phyloP scores from a whole-genome alignment of 2,329 filamentous ascomycete genomes.

The Plenodomus biglobosus region DNA sequence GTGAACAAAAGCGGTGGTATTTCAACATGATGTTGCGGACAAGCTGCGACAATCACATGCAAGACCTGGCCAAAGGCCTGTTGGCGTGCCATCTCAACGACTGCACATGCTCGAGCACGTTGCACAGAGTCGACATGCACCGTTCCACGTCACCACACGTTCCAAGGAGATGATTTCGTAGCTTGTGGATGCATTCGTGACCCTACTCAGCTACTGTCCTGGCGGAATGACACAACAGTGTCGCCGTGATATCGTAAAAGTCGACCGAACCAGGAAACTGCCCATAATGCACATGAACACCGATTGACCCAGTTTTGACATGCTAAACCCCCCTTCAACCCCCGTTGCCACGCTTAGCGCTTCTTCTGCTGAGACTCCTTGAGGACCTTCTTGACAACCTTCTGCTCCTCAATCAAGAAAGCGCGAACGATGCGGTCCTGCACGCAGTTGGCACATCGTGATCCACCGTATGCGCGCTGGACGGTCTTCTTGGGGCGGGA shows the following conservation, averaged over 20 bases:
- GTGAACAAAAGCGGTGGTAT: too few relatives aligned
- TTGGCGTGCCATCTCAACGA: neutral
- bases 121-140: too few relatives aligned
- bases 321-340: slow-evolving; percentile 33
- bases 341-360: slow-evolving; percentile 42
- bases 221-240: slow-evolving; percentile 37
- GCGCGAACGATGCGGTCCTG: slow-evolving; percentile 97
- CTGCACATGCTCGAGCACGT: neutral
- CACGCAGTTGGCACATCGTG: slow-evolving; percentile 97
- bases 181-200: slow-evolving; percentile 39
- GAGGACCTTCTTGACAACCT: slow-evolving; percentile 99
- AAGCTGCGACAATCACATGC: too few relatives aligned
- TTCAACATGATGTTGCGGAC: too few relatives aligned
- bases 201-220: slow-evolving; percentile 41
- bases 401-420: slow-evolving; percentile 99
- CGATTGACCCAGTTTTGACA: slow-evolving; percentile 44
- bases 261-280: slow-evolving; percentile 43
- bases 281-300: slow-evolving; percentile 48
- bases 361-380: slow-evolving; percentile 92
- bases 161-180: slow-evolving; percentile 9
- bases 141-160: neutral
- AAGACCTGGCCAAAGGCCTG: too few relatives aligned
- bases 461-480: slow-evolving; percentile 94
- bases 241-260: slow-evolving; percentile 44
- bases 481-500: slow-evolving; percentile 99